These are phyloP conservation scores for Capsella rubella DNA, from an alignment of 441 rosid genomes.

Conservation along the genomic window DNA sequence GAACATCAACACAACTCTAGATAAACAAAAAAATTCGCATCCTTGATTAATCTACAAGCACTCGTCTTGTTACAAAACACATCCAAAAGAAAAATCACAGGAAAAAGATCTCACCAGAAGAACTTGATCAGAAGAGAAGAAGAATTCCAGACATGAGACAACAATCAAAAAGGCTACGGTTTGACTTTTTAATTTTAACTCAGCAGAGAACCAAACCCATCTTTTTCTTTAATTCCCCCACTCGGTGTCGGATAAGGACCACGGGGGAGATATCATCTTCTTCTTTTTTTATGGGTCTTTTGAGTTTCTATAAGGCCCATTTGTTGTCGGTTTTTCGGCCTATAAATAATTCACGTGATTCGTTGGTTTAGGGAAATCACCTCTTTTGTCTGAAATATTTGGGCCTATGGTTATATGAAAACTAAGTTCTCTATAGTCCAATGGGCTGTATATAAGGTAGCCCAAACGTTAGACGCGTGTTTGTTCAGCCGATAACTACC, in stretches of 20 bases:
- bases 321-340: too few species aligned
- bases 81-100: neutral
- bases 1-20: neutral
- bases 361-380: too few species aligned
- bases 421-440: too few species aligned
- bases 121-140: constrained; percentile 23
- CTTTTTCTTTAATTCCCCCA: neutral
- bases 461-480: too few species aligned
- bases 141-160: neutral
- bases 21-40: neutral
- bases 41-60: neutral
- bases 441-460: too few species aligned
- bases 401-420: too few species aligned
- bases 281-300: too few species aligned
- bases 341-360: too few species aligned
- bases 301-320: too few species aligned
- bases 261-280: neutral
- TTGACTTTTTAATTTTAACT: neutral
- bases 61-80: neutral
- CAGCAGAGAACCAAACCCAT: neutral
- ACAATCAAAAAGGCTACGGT: neutral
- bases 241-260: constrained; percentile 29
- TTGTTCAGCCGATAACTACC: too few species aligned
- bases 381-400: too few species aligned
- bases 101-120: constrained; percentile 30